Evolutionary conservation across 1,284 basidiomycete genomes (phyloP), one percentile per base, ranked within the genome.

Genomic region (Ceratobasidium sp.): DNA sequence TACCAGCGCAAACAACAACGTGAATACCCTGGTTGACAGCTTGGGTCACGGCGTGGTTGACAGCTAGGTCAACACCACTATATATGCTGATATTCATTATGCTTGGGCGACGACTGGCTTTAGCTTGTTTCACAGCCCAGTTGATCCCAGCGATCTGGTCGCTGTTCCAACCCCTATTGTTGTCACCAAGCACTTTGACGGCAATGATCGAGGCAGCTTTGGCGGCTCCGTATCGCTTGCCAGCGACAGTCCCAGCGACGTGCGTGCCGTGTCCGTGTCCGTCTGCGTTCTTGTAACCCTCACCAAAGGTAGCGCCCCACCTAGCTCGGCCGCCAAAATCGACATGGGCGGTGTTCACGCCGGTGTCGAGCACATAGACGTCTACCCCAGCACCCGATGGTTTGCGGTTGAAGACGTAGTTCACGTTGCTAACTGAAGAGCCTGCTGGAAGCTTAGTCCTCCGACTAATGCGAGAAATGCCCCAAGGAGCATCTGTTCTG

Each of bases 171-270:
- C 98, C 98, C 79, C 93, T 94, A 63, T 98, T 98, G 83, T 96
- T 94, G 71, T 93, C 92, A 39, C 96, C 95, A 70, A 99, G 91
- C 23, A 99, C 98, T 90, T 99, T 99, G 87, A 99, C 97, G 69
- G 98, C 98, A 81, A 96, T 91, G 81, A 99, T 89, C 79, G 94
- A 91, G 66, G 97, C 97, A 82, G 90, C 90, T 91, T 99, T 99
- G 78, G 98, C 97, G 61, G 99, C 96, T 87, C 98, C 98, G 83
- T 95, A 97, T 84, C 89, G 92, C 88, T 82, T 86, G 86, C 86
- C 87, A 0, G 85, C 86, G 58, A 87, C 86, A 33, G 86, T 87
- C 51, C 86, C 86, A n/a, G 86, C 86, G 23, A 71, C 28, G 51
- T 80, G 79, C 5, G 79, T 80, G 3, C 79, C 79, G 46, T 80